A percentile compares a stretch with the other conserved stretches of the same genome.
Evolutionary conservation across 305 asterid genomes (phyloP).

Genomic region (Plantago rigida): DNA sequence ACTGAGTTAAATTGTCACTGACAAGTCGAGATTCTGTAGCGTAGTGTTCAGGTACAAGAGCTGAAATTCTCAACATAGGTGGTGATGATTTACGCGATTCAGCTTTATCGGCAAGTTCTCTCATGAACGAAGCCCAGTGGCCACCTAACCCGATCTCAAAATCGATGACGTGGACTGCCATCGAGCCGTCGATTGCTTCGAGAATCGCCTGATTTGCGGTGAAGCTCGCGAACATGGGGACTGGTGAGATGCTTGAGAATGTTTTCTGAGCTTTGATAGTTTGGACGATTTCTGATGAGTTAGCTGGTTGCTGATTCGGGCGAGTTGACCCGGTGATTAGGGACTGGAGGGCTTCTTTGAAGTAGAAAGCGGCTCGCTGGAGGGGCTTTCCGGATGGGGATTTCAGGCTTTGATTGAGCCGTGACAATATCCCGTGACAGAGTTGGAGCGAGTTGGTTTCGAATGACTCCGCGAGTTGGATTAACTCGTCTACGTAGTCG

Average conservation of each 20-base stretch:
- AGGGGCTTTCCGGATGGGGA: conserved; percentile 65
- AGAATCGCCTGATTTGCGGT: conserved; percentile 88
- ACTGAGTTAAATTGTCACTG: conserved; percentile 53
- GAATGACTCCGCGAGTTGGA: conserved; percentile 73
- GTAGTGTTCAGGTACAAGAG: conserved; percentile 67
- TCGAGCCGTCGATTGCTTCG: conserved; percentile 63
- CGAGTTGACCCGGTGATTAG: conserved; percentile 61
- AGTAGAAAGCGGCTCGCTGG: conserved; percentile 78
- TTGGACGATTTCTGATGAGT: conserved; percentile 52
- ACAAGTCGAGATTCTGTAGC: conserved; percentile 54
- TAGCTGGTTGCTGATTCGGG: conserved; percentile 25
- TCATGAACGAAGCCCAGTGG: conserved; percentile 95
- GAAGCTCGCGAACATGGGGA: conserved; percentile 85
- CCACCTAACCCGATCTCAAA: conserved; percentile 84
- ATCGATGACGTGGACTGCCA: conserved; percentile 69
- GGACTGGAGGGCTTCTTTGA: conserved; percentile 85
- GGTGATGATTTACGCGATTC: conserved; percentile 34
- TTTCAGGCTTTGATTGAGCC: conserved; percentile 67
- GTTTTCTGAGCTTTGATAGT: conserved; percentile 62
- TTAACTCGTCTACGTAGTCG: conserved; percentile 70
- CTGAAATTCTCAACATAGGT: conserved; percentile 54
- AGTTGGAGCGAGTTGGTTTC: conserved; percentile 73
- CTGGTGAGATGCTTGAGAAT: conserved; percentile 68
- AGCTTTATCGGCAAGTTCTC: conserved; percentile 61
- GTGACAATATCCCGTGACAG: conserved; percentile 59